Evolutionary conservation across 495 filamentous ascomycete species (phyloP), one percentile per base, ranked within the genome.

Genomic region (Podospora pseudoanserina): DNA sequence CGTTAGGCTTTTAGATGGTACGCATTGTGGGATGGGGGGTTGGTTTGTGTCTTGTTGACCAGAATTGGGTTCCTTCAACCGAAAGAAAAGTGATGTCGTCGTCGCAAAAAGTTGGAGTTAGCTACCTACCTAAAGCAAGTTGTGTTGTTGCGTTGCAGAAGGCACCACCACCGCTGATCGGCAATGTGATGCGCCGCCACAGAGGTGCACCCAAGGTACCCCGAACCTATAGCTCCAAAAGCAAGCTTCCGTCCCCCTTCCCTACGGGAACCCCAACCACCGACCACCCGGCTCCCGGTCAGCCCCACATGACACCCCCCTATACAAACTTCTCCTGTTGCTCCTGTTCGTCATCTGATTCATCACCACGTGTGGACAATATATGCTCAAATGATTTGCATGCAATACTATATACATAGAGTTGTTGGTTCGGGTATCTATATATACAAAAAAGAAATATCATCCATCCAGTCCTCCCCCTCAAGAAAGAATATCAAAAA

Each of bases 381-480:
- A 39, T 1, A 39, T 4, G 1, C 0, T 1, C 28, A 63, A 44
- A 20, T 63, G 13, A 49, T 49, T 23, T 23, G 39, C 39, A 16
- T 44, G 61, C 32, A 28, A 63, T 63, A 23, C 61, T 63, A 63
- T 63, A n/a, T 49, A 63, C 61, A 63, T 44, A 39, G n/a, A 13
- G 13, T 27, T 28, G 23, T 16, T 28, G 61, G 20, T 63, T 23
- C 18, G 65, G 65, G 65, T 67, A 65, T 71, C 66, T 65, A 71
- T 60, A 65, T 62, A 49, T 28, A 53, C 44, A 2, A 65, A 57
- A 30, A 56, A 62, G 7, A 63, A 62, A 67, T 39, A 55, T 19
- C 19, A 13, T 60, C 26, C 56, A 19, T 13, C 19, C 39, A 19
- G 27, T 26, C 57, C 57, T 62, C 26, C 56, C 56, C 56, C 56